phyloP scores from a whole-genome alignment of 2,329 filamentous ascomycete species.

The Alternaria triticimaculans region DNA sequence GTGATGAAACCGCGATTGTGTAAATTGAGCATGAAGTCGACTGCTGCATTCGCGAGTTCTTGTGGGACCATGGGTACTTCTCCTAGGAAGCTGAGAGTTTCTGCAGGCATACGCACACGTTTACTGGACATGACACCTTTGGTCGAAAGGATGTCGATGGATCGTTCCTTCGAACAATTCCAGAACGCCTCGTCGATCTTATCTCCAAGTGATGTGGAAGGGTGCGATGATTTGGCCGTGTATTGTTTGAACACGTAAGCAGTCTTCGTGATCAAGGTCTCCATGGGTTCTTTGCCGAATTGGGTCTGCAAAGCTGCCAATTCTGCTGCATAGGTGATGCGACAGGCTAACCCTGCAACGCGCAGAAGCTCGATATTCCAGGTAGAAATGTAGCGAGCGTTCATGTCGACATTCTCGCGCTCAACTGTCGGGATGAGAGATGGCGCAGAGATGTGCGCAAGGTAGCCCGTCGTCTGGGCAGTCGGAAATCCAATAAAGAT shows the following conservation, averaged over 20 bases:
- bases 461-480: constrained; percentile 92
- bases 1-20: constrained; percentile 86
- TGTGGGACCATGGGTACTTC: constrained; percentile 87
- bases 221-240: constrained; percentile 87
- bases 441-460: constrained; percentile 92
- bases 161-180: constrained; percentile 79
- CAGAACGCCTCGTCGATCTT: constrained; percentile 96
- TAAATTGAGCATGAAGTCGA: constrained; percentile 79
- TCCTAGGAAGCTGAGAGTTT: constrained; percentile 78
- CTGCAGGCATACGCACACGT: constrained; percentile 77
- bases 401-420: constrained; percentile 94
- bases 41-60: constrained; percentile 69
- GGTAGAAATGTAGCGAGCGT: constrained; percentile 89
- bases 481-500: constrained; percentile 99
- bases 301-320: constrained; percentile 68
- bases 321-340: constrained; percentile 86
- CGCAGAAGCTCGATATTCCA: constrained; percentile 97
- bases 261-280: constrained; percentile 75
- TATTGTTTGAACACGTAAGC: constrained; percentile 87
- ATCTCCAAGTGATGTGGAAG: constrained; percentile 80
- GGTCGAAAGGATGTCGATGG: constrained; percentile 87
- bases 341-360: constrained; percentile 86
- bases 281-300: constrained; percentile 63
- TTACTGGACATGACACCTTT: constrained; percentile 85
- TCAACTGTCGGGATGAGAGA: constrained; percentile 98